Percentiles rank a stretch among this genome's conserved stretches.
Evolutionary conservation across 75 land plant genomes (phyloP).

Genomic region (Cunninghamia lanceolata): DNA sequence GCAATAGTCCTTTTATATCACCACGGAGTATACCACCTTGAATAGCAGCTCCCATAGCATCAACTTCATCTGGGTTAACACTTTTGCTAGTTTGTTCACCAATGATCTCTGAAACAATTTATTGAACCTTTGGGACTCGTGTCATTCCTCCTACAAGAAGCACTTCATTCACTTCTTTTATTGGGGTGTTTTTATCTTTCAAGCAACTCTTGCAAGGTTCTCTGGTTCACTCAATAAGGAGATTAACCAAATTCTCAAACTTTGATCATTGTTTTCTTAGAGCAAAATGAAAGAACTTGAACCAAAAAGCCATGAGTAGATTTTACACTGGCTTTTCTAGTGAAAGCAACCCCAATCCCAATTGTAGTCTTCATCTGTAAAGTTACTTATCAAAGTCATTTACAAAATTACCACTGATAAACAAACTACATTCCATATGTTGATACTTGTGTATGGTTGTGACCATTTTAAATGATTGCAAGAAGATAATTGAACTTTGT

Average conservation of each 20-base stretch:
- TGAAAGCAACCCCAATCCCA: conserved; percentile 34
- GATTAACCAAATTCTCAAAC: conserved; percentile 49
- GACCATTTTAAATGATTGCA: conserved; percentile 33
- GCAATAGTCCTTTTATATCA: conserved; percentile 59
- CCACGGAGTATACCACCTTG: conserved; percentile 65
- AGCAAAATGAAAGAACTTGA: no score
- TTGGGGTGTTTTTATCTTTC: conserved; percentile 59
- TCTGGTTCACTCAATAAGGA: conserved; percentile 64
- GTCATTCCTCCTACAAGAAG: conserved; percentile 81
- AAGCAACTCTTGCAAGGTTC: conserved; percentile 65
- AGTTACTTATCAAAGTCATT: not conserved
- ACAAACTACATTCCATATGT: not conserved
- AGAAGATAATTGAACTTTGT: no score
- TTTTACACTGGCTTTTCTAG: conserved; percentile 17
- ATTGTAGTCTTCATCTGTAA: conserved; percentile 37
- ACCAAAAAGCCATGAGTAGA: conserved; percentile 44
- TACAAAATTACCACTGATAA: not conserved
- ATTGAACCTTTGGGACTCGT: conserved; percentile 70
- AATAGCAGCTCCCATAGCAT: conserved; percentile 85
- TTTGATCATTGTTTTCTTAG: no score
- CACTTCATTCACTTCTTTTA: conserved; percentile 67
- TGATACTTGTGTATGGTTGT: conserved; percentile 28
- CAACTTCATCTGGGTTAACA: conserved; percentile 75
- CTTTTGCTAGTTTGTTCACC: conserved; percentile 77
- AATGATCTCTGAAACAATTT: conserved; percentile 52